Base-by-base conservation (phyloP, 2,329 filamentous ascomycete species). In the Teratosphaeria zuluensis region DNA sequence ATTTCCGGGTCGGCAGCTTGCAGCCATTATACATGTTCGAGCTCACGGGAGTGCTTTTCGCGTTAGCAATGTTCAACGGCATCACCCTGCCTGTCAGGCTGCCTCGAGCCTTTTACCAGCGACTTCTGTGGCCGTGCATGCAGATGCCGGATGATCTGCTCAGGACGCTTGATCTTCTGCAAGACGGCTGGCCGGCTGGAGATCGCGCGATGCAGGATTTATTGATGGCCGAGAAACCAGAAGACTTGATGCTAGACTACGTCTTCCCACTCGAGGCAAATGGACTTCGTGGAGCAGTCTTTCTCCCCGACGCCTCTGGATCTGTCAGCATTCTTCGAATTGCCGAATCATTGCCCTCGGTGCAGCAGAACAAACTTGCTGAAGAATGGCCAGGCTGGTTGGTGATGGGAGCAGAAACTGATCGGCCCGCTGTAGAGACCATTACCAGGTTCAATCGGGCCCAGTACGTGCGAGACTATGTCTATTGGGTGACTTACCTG, bases 21-120 rank as follows among this genome's bases (percentile, higher is more conserved):
- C 91, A 95, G 61, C 89, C 90, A 1, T 78, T 89, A 6, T 94
- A 92, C 83, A 94, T 94, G 69, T 97, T 89, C 67, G 90, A 97
- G 72, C 81, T 97, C 21, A 79, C 96, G 33, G 94, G 94, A 1
- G 74, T 96, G 11, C 76, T 97, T n/a, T 80, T 96, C 63, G 95
- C 89, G 1, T 79, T 99, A 19, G 94, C 94, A 4, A 77, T 97
- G 4, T 96, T 94, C 75, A 99, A 99, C 65, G 92, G 92, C 1
- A 79, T 97, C 28, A 96, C 92, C 0, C 78, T 99, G 0, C 94
- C 94, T 0, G 81, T 97, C 51, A 95, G 88, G 1, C 94, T 99
- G 61, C 94, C 94, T 0, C 81, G 84, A 59, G 89, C 86, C 0
- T 81, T 99, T 3, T 99, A 99, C 74, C 82, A 84, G 56, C 89